phyloP scores from a whole-genome alignment of 106 monocot species.

The Triglochin maritima region DNA sequence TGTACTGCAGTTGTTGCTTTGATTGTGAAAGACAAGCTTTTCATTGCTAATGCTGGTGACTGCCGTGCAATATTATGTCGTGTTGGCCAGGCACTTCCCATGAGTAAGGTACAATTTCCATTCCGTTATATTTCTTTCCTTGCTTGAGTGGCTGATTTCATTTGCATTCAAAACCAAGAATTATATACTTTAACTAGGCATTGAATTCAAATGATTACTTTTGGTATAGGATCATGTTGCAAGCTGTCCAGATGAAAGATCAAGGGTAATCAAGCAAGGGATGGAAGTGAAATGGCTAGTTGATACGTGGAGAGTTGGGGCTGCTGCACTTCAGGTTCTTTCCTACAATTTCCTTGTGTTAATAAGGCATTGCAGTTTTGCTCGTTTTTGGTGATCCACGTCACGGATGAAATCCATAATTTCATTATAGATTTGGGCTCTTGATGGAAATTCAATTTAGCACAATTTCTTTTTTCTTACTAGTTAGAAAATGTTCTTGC shows the following conservation, averaged over 20 bases:
- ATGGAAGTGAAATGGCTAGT: slow-evolving; percentile 89
- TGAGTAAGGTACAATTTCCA: slow-evolving; percentile 50
- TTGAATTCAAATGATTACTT: no score
- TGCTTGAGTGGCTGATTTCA: no score
- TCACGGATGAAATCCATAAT: no score
- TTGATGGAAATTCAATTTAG: no score
- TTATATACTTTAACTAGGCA: no score
- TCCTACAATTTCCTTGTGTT: background rate
- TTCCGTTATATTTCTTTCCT: no score
- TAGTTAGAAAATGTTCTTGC: no score
- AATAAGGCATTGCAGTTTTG: background rate
- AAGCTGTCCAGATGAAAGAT: slow-evolving; percentile 73
- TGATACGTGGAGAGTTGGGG: slow-evolving; percentile 91
- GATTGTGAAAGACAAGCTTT: slow-evolving; percentile 61
- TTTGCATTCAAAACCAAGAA: no score
- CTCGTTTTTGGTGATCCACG: no score
- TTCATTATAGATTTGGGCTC: no score
- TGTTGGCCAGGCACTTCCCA: slow-evolving; percentile 46
- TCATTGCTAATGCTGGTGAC: slow-evolving; percentile 98
- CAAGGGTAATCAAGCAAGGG: slow-evolving; percentile 55
- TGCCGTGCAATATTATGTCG: slow-evolving; percentile 78
- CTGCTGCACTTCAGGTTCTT: slow-evolving; percentile 84
- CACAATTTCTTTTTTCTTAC: no score
- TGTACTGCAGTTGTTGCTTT: slow-evolving; percentile 76
- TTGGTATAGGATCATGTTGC: slow-evolving; percentile 77